Conservation (phyloP, 2,329 filamentous ascomycete species). For the Huntiella bhutanensis region DNA sequence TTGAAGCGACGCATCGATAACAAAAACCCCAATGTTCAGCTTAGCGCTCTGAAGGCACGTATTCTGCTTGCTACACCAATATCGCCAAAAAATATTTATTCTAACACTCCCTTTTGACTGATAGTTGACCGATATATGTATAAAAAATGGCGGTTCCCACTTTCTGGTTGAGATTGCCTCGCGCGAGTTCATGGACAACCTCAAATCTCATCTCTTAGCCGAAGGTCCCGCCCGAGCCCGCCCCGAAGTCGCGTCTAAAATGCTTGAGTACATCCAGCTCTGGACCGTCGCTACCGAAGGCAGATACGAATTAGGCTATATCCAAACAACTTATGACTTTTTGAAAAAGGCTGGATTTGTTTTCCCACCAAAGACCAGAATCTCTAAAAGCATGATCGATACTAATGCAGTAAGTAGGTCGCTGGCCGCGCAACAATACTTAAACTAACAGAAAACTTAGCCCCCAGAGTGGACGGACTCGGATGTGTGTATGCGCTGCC, state of each 20-base stretch:
- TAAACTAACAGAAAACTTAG: conserved; percentile 22
- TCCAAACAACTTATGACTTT: conserved; percentile 68
- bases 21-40: conserved; percentile 92
- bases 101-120: background rate
- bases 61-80: background rate
- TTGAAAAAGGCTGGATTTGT: conserved; percentile 60
- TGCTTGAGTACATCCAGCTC: conserved; percentile 78
- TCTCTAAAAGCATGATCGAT: conserved; percentile 95
- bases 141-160: conserved; percentile 93
- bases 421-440: too few species aligned
- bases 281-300: conserved; percentile 86
- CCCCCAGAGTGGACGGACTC: conserved; percentile 96
- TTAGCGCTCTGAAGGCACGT: conserved; percentile 75
- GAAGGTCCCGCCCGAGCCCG: conserved; percentile 59
- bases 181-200: conserved; percentile 94
- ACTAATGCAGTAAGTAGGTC: conserved; percentile 61
- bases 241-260: conserved; percentile 70
- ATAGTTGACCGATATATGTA: conserved; percentile 90
- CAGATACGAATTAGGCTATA: conserved; percentile 64
- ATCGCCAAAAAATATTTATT: background rate
- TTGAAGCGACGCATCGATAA: conserved; percentile 87
- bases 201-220: conserved; percentile 74
- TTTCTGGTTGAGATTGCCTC: conserved; percentile 92
- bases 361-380: conserved; percentile 71
- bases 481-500: conserved; percentile 95